Percentiles rank a stretch among this genome's conserved stretches.
Evolutionary conservation across 1,139 yeast species (phyloP).

Genomic region (Geotrichum macrosporum): DNA sequence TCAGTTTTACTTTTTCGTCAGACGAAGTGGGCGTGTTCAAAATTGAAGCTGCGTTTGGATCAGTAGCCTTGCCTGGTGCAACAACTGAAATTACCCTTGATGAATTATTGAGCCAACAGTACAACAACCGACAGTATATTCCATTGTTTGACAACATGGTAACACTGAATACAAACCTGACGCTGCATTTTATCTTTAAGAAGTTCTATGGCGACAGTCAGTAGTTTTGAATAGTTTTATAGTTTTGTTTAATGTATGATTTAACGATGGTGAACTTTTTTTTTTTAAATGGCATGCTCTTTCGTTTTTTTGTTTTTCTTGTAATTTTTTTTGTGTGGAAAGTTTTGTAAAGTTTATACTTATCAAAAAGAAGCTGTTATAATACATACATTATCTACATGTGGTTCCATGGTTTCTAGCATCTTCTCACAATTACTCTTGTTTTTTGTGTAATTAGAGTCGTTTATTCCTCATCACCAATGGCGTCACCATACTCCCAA

Average conservation of each 20-base stretch:
- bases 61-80: conserved; percentile 49
- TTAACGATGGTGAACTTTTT: neutral
- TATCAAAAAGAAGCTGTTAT: too few species aligned
- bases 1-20: conserved; percentile 71
- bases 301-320: too few species aligned
- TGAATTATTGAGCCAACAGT: conserved; percentile 64
- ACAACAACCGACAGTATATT: conserved; percentile 46
- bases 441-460: too few species aligned
- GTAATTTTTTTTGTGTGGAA: too few species aligned
- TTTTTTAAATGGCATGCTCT: too few species aligned
- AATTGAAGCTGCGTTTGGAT: conserved; percentile 59
- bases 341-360: too few species aligned
- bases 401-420: too few species aligned
- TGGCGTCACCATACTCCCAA: conserved; percentile 79
- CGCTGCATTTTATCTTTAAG: conserved; percentile 63
- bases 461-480: conserved; percentile 48
- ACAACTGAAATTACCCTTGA: conserved; percentile 55
- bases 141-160: conserved; percentile 62
- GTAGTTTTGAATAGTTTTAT: neutral
- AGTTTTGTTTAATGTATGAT: neutral
- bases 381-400: too few species aligned
- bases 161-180: conserved; percentile 58
- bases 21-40: conserved; percentile 69
- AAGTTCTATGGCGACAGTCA: conserved; percentile 54
- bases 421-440: too few species aligned